Percentiles rank a stretch among this genome's conserved stretches.
Evolutionary conservation across 2,329 filamentous ascomycete genomes (phyloP).

Genomic region (Chalaropsis thielavioides): DNA sequence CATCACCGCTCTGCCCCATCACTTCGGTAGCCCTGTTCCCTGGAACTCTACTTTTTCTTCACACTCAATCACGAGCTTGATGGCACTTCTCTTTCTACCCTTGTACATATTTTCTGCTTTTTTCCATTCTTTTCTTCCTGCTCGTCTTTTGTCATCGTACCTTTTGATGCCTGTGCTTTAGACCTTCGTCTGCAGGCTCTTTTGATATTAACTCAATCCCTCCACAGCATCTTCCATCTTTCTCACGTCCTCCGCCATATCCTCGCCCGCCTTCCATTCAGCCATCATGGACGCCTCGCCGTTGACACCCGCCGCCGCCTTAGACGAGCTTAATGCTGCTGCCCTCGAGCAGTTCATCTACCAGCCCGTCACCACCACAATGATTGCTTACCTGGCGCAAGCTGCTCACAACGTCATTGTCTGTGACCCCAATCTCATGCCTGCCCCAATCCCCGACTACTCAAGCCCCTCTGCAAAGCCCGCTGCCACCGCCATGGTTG

Average conservation of each 20-base stretch:
- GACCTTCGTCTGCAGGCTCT: background rate
- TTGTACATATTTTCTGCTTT: background rate
- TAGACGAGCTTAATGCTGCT: slow-evolving; percentile 50
- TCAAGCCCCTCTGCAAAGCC: slow-evolving; percentile 31
- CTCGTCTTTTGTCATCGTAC: background rate
- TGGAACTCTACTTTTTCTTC: background rate
- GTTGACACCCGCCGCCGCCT: slow-evolving; percentile 30
- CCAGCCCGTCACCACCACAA: slow-evolving; percentile 56
- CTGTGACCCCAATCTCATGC: slow-evolving; percentile 52
- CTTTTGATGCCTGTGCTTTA: background rate
- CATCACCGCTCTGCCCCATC: background rate
- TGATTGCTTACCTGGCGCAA: slow-evolving; percentile 62
- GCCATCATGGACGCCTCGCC: slow-evolving; percentile 12
- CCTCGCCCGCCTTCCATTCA: too few relatives aligned
- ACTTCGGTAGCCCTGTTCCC: background rate
- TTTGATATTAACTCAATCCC: background rate
- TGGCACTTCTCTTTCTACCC: background rate
- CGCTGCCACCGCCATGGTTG: slow-evolving; percentile 34
- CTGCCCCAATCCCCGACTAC: slow-evolving; percentile 23
- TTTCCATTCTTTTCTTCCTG: background rate
- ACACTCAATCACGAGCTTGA: background rate
- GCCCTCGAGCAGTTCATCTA: slow-evolving; percentile 72
- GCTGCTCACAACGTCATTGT: slow-evolving; percentile 67
- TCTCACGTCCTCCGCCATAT: background rate
- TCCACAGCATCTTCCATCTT: background rate